Conservation (phyloP, 345 rosid genomes). For the Rhizophora apiculata region DNA sequence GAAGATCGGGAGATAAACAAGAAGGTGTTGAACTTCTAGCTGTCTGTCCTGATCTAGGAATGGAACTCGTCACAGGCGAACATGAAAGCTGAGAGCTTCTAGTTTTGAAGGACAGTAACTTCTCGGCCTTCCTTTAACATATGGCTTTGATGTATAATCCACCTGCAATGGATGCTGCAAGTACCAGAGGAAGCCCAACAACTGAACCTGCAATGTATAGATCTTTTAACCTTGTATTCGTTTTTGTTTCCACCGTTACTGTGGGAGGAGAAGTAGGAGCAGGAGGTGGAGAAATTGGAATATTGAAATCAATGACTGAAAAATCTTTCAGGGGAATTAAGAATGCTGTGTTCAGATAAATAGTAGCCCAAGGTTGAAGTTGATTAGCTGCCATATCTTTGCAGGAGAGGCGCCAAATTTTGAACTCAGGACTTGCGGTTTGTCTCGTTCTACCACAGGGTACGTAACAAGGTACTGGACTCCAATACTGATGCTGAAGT, state of each 20-base stretch:
- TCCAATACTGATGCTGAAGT: neutral
- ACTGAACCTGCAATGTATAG: slow-evolving; percentile 46
- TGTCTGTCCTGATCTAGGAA: slow-evolving; percentile 31
- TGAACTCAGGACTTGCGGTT: slow-evolving; percentile 11
- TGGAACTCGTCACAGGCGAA: slow-evolving; percentile 34
- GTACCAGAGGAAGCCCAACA: slow-evolving; percentile 32
- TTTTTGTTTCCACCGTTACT: slow-evolving; percentile 15
- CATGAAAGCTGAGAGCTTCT: slow-evolving; percentile 36
- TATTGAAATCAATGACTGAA: slow-evolving; percentile 20
- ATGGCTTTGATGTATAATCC: slow-evolving; percentile 33
- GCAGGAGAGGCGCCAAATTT: slow-evolving; percentile 32
- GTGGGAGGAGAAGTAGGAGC: slow-evolving; percentile 44
- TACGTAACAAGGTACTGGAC: slow-evolving; percentile 45
- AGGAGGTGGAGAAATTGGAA: slow-evolving; percentile 38
- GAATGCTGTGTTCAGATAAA: slow-evolving; percentile 47
- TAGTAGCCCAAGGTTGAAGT: slow-evolving; percentile 33
- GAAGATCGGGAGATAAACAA: slow-evolving; percentile 58
- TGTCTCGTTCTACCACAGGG: slow-evolving; percentile 47
- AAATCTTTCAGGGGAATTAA: slow-evolving; percentile 37
- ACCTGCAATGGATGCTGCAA: slow-evolving; percentile 28
- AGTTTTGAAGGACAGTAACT: slow-evolving; percentile 33
- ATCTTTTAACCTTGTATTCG: slow-evolving; percentile 21
- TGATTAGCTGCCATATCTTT: slow-evolving; percentile 39
- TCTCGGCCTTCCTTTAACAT: slow-evolving; percentile 24
- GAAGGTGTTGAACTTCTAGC: slow-evolving; percentile 39